Base-by-base conservation (phyloP, 768 basidiomycete species). In the Dacryopinax primogenitus region DNA sequence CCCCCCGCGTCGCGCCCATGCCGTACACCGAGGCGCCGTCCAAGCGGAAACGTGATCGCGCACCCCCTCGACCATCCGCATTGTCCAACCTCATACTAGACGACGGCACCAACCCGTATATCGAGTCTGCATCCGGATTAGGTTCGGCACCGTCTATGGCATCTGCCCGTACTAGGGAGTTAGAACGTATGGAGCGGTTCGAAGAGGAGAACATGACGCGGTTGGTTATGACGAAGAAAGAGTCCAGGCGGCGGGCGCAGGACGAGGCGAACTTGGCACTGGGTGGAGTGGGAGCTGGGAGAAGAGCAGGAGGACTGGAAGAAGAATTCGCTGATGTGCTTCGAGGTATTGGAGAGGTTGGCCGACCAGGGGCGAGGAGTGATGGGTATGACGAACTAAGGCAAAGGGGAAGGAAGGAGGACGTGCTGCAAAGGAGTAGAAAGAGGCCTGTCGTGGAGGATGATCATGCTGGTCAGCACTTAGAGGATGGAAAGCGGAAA, bases 181-280 rank as follows among this genome's bases (percentile, higher is more conserved):
- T 97, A 64, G 82, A 84, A 69, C 82, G 84, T 4, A 83, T 96
- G 75, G 84, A 83, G 62, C 86, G 91, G 67, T 98, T 90, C 74
- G 95, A 98, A 77, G 92, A 95, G 73, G 91, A 91, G 51, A 93
- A 95, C 74, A 91, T 97, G 76, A 90, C 88, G 36, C 86, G 95
- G 47, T 71, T 97, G 63, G 80, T 94, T 66, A 86, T 93, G 83
- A 89, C 86, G 73, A 97, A 97, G 80, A 86, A 84, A 71, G 92
- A 95, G 47, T 81, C 83, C 16, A 83, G 80, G 69, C 79, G 85
- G 47, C 81, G 94, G 21, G 76, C 73, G 63, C 80, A 83, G 66
- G 94, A 97, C 71, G 95, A 97, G 74, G 90, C 83, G 68, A 88
- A 91, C 68, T 76, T 97, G 67, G 91, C 91, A 18, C 77, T 97